Conservation (phyloP, 495 filamentous ascomycete genomes). For the Haplographium delicatum region DNA sequence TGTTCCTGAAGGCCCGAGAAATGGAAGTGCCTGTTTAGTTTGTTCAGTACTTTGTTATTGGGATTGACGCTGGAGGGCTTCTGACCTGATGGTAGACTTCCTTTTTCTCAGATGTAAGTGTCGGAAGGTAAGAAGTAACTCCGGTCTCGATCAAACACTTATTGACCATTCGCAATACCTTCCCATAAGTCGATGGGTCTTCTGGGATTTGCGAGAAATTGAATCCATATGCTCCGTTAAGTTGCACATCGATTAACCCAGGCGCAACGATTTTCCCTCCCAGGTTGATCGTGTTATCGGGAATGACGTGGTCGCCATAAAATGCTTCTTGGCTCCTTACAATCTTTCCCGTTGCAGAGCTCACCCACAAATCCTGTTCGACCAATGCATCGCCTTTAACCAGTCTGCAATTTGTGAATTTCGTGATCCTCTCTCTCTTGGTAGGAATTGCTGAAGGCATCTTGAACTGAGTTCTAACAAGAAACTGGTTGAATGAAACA, state of each 20-base stretch:
- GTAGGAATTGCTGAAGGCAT: constrained; percentile 28
- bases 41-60: background rate
- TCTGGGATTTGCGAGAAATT: constrained; percentile 72
- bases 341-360: constrained; percentile 69
- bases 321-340: constrained; percentile 68
- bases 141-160: constrained; percentile 64
- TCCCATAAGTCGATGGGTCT: constrained; percentile 59
- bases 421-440: constrained; percentile 48
- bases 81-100: constrained; percentile 63
- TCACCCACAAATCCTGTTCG: constrained; percentile 73
- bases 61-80: background rate
- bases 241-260: constrained; percentile 79
- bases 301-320: constrained; percentile 60
- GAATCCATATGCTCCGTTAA: constrained; percentile 82
- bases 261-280: constrained; percentile 74
- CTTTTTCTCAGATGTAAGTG: constrained; percentile 59
- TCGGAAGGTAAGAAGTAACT: constrained; percentile 80
- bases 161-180: constrained; percentile 62
- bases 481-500: too few relatives aligned
- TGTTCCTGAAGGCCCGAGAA: constrained; percentile 61
- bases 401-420: constrained; percentile 77
- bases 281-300: constrained; percentile 61
- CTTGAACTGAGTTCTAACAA: constrained; percentile 27
- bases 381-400: constrained; percentile 57
- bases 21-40: constrained; percentile 55